Percentiles rank a stretch among this genome's conserved stretches.
Evolutionary conservation across 371 early-diverging fungal species (phyloP).

Genomic region (Batkoa obscura): DNA sequence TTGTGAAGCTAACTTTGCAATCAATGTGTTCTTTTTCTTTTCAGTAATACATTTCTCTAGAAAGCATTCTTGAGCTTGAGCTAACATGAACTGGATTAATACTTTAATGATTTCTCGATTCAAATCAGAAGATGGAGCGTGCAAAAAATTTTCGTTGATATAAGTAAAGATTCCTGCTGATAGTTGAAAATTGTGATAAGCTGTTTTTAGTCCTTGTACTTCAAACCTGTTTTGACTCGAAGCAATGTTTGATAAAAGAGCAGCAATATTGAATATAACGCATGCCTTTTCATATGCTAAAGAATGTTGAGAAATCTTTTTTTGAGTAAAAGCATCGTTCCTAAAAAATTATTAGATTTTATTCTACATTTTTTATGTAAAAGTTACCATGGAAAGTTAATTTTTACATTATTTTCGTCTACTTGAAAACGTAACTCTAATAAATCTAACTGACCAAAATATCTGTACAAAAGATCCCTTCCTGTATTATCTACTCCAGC

Average conservation of each 20-base stretch:
- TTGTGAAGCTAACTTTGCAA: conserved; percentile 80
- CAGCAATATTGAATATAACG: conserved; percentile 83
- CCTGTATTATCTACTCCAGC: conserved; percentile 82
- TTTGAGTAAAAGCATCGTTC: conserved; percentile 65
- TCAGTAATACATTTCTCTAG: conserved; percentile 66
- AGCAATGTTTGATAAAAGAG: conserved; percentile 50
- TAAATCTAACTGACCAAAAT: conserved; percentile 88
- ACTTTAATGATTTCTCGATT: conserved; percentile 70
- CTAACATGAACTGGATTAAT: conserved; percentile 67
- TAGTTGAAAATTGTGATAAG: conserved; percentile 77
- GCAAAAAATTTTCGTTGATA: conserved; percentile 92
- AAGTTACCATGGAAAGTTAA: conserved; percentile 68
- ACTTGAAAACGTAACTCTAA: conserved; percentile 84
- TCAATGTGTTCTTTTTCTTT: conserved; percentile 61
- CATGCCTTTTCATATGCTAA: conserved; percentile 93
- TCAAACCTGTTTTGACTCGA: conserved; percentile 51
- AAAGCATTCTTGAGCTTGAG: conserved; percentile 89
- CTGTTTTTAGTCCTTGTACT: conserved; percentile 48
- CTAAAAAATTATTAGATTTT: conserved; percentile 15
- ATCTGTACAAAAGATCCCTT: conserved; percentile 78
- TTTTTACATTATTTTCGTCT: conserved; percentile 72
- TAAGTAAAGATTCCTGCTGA: conserved; percentile 82
- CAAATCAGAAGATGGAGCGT: conserved; percentile 84
- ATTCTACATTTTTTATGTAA: too few relatives aligned
- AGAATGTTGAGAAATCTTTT: conserved; percentile 54